phyloP scores from a whole-genome alignment of 2,329 filamentous ascomycete species.

The Neopestalotiopsis clavispora region DNA sequence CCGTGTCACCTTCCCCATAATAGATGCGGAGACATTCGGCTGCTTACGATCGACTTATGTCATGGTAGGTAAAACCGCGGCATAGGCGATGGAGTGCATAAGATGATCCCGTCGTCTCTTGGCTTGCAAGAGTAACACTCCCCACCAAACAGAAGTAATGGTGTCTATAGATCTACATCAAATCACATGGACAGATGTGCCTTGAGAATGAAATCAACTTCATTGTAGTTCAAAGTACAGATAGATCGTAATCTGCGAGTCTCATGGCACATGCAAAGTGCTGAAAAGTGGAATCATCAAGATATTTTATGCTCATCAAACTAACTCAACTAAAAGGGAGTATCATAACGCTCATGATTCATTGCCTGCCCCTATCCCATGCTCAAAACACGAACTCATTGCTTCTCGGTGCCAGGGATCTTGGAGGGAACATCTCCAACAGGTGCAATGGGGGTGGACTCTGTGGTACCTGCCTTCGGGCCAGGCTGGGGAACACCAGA shows the following conservation, averaged over 20 bases:
- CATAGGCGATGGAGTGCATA: not conserved
- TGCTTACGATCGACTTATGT: not conserved
- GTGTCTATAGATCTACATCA: too few relatives aligned
- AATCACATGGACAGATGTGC: too few relatives aligned
- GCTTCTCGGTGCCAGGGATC: constrained; percentile 31
- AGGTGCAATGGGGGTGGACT: constrained; percentile 31
- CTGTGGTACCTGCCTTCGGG: constrained; percentile 29
- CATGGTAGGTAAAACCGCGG: not conserved
- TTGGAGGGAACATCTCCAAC: constrained; percentile 30
- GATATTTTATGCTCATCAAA: not conserved
- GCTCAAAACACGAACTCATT: constrained; percentile 18
- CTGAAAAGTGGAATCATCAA: not conserved
- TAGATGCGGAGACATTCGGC: not conserved
- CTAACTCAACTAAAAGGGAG: constrained; percentile 12
- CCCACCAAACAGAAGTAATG: too few relatives aligned
- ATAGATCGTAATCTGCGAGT: too few relatives aligned
- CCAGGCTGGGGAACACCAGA: constrained; percentile 28
- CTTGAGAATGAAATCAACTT: too few relatives aligned
- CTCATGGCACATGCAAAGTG: too few relatives aligned
- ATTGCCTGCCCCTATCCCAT: constrained; percentile 14
- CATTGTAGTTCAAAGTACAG: too few relatives aligned
- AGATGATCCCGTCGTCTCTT: too few relatives aligned
- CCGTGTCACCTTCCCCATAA: not conserved
- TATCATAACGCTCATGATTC: constrained; percentile 15
- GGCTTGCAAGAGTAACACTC: too few relatives aligned